Conservation (phyloP, 345 rosid genomes). For the Pugionium cornutum region DNA sequence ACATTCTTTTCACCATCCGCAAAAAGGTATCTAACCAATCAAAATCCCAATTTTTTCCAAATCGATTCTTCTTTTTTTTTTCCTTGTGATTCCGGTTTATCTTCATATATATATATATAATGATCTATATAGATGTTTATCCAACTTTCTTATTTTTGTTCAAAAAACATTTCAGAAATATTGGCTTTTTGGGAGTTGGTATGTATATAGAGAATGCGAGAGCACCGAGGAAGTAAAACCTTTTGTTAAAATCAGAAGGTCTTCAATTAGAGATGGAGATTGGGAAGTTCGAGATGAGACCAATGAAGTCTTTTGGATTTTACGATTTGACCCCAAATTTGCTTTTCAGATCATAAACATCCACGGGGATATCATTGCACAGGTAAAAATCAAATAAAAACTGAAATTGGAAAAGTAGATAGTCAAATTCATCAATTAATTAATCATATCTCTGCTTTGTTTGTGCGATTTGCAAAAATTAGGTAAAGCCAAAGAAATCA, state of each 20-base stretch:
- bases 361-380: conserved; percentile 39
- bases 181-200: conserved; percentile 41
- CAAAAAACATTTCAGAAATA: conserved; percentile 27
- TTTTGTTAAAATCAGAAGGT: conserved; percentile 32
- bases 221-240: conserved; percentile 39
- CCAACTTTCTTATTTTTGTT: too few species aligned
- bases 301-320: conserved; percentile 41
- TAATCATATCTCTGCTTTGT: conserved; percentile 2
- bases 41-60: background rate
- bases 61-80: background rate
- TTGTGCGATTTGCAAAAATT: background rate
- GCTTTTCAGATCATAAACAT: conserved; percentile 34
- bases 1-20: conserved; percentile 54
- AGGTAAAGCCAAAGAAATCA: conserved; percentile 61
- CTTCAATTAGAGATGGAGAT: conserved; percentile 37
- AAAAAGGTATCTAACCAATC: conserved; percentile 37
- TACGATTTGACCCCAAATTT: conserved; percentile 39
- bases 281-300: conserved; percentile 42
- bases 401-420: background rate
- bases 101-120: too few species aligned
- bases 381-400: conserved; percentile 5
- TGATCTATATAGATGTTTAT: too few species aligned
- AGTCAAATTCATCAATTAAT: background rate
- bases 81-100: background rate
- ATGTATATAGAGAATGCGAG: conserved; percentile 41